Evolutionary conservation across 371 early-diverging fungal genomes (phyloP), one percentile per base, ranked within the genome.

Genomic region (Massospora cicadina): DNA sequence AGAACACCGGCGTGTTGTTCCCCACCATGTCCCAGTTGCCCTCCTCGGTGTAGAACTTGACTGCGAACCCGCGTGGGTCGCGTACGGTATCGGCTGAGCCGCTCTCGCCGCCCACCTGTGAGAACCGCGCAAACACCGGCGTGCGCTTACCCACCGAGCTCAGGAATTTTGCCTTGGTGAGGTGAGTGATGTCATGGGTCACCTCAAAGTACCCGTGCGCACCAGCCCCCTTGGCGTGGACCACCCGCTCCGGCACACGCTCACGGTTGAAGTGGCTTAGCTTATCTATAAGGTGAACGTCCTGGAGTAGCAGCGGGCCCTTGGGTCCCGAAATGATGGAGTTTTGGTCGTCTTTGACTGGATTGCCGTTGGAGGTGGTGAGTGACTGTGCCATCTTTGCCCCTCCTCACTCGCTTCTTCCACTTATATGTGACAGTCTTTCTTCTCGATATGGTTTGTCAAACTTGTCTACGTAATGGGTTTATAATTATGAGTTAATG

Each of bases 211-310:
- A 76, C 58, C 90, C 90, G 69, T 86, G 87, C 59, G 88, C 88
- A 64, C 87, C 88, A 65, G 84, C 84, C 32, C 88, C 88, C 69
- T 85, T 85, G 74, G 89, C 89, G 67, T 89, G 88, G 61, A 88
- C 88, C 61, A 88, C 89, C 67, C 88, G 83, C 67, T 88, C 87
- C 28, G 88, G 88, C 62, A 84, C 81, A 65, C 89, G 81, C 72
- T 89, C 89, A 65, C 84, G 83, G 75, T 88, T 88, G 77, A 89
- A 89, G 74, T 86, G 89, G 64, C 84, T 73, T n/a, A 88, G 74
- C 72, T 89, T 89, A 69, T 89, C 87, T 66, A 86, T 78, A 54
- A 85, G 75, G 63, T 84, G 81, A 65, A 85, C 84, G 68, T 89
- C 89, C 70, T 86, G 84, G 55, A 88, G 55, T 23, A 79, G 67